These are phyloP conservation scores for Pueraria montana DNA, from an alignment of 306 rosid species.

Conservation along the genomic window DNA sequence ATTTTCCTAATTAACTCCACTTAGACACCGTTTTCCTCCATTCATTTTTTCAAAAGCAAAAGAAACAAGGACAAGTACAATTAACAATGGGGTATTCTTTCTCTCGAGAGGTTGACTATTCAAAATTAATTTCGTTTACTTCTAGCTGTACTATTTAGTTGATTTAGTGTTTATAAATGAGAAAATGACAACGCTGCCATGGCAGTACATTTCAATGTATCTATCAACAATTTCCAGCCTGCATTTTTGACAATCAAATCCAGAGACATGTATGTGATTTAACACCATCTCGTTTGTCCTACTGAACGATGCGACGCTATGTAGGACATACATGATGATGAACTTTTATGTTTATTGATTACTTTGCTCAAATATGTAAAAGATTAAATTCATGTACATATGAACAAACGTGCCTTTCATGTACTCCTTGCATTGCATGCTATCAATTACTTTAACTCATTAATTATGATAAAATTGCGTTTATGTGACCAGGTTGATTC, in stretches of 20 bases:
- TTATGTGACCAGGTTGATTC: not conserved
- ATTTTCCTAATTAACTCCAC: not conserved
- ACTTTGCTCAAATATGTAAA: conserved; percentile 2
- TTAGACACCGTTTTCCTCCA: not conserved
- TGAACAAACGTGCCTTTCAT: conserved; percentile 14
- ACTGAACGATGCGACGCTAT: conserved; percentile 28
- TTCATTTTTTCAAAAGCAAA: not conserved
- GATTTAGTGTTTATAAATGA: conserved; percentile 36
- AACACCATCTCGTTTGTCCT: conserved; percentile 36
- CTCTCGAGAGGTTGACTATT: conserved; percentile 27
- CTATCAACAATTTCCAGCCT: conserved; percentile 21
- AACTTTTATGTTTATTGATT: conserved; percentile 24
- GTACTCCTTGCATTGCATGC: not conserved
- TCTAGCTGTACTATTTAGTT: conserved; percentile 31
- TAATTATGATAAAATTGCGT: not conserved
- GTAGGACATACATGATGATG: conserved; percentile 13
- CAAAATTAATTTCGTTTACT: conserved; percentile 32
- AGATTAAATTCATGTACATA: not conserved
- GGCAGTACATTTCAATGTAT: conserved; percentile 13
- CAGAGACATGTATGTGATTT: conserved; percentile 26
- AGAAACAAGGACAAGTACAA: conserved; percentile 24
- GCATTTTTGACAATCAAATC: conserved; percentile 39
- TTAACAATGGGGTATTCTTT: not conserved
- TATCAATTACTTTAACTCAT: not conserved
- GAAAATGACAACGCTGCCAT: conserved; percentile 18